phyloP scores from a whole-genome alignment of 352 stramenopile genomes.

The Globisporangium radiosum region DNA sequence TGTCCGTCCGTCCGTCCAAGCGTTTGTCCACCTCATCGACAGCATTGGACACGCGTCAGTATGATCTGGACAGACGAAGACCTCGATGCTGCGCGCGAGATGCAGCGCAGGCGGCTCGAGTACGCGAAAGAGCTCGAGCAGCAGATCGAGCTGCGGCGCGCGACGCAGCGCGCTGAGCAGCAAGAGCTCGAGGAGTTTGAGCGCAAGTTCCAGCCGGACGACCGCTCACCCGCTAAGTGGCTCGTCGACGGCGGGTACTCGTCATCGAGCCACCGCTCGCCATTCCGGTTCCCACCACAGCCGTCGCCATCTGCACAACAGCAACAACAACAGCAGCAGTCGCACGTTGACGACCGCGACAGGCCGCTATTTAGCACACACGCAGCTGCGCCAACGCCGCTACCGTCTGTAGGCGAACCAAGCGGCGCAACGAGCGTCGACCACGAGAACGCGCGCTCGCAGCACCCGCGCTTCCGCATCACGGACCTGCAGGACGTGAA shows the following conservation, averaged over 20 bases:
- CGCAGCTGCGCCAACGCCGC: background rate
- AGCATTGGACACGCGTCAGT: too few relatives aligned
- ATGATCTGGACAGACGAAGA: conserved; percentile 57
- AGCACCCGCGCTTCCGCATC: conserved; percentile 45
- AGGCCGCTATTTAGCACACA: background rate
- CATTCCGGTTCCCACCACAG: conserved; percentile 6
- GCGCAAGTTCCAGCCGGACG: conserved; percentile 37
- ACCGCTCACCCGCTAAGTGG: conserved; percentile 64
- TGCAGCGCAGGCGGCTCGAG: conserved; percentile 41
- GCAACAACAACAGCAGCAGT: conserved; percentile 2
- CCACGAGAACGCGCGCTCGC: conserved; percentile 12
- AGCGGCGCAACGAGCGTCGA: conserved; percentile 1
- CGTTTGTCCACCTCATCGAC: too few relatives aligned
- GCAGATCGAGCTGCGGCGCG: conserved; percentile 59
- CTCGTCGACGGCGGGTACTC: conserved; percentile 52
- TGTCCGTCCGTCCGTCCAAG: too few relatives aligned
- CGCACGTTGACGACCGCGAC: background rate
- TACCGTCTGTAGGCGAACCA: conserved; percentile 5
- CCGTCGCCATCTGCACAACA: background rate
- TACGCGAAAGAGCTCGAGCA: conserved; percentile 65
- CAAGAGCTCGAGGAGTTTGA: conserved; percentile 49
- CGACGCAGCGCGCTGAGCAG: conserved; percentile 40
- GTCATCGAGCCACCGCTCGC: conserved; percentile 7
- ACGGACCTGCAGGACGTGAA: conserved; percentile 43
- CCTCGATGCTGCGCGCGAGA: conserved; percentile 25